Evolutionary conservation across 768 basidiomycete species (phyloP), one percentile per base, ranked within the genome.

Genomic region (Psilocybe cubensis): DNA sequence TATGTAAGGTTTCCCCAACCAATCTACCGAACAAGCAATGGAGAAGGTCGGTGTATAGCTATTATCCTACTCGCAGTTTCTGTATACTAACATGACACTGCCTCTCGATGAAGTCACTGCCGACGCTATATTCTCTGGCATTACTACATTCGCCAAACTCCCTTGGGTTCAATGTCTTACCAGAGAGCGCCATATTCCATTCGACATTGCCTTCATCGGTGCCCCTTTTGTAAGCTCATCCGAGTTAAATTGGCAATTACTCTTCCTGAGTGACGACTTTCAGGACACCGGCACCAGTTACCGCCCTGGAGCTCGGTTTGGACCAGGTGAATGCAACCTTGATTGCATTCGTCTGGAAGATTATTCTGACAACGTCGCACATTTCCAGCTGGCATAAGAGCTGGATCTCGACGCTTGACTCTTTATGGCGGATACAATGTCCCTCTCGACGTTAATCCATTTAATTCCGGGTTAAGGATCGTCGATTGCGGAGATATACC

Each of bases 91-190:
- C 38, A 45, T n/a, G 17, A 18, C 10, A 31, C 35, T 17, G 31
- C 24, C 54, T 21, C 20, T 49, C 59, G 17, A 38, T 45, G n/a
- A 47, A 89, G 88, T 89, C 27, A 90, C 88, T 40, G 87, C 87
- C 3, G 87, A 94, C 67, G 84, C 91, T 17, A 74, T 89, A 31
- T 95, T 94, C 72, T 86, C 89, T 44, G 93, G 93, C 8, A 88
- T 93, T 29, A 84, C 86, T 1, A 92, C 91, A 2, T 96, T 94
- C 68, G 93, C 94, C 17, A 93, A 83, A 70, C 79, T 96, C n/a
- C 91, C 91, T 24, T 93, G 89, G 84, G 80, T 86, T 1, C 83
- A 87, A 61, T 94, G 93, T 69, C 83, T 94, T 49, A 85, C 84
- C 41, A 81, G 80, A 60, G 83, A 88, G 53, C 79, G 69, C 44